A percentile compares a stretch with the other conserved stretches of the same genome.
phyloP scores from a whole-genome alignment of 495 filamentous ascomycete genomes.

The Hyaloscypha variabilis region DNA sequence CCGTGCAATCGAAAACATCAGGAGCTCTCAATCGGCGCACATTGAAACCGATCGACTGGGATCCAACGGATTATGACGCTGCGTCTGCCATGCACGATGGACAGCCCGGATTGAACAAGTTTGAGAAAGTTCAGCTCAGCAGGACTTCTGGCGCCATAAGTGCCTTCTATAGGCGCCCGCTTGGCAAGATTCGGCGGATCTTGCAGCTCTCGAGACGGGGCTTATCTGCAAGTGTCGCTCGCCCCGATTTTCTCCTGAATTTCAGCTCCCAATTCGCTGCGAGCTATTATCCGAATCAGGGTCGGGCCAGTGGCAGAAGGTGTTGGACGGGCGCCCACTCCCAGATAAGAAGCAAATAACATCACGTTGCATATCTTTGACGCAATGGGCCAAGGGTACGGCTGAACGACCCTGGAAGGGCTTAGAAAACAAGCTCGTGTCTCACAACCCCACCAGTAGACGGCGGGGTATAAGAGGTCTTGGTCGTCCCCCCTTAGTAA shows the following conservation, averaged over 20 bases:
- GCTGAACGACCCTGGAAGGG: background rate
- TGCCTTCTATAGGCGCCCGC: background rate
- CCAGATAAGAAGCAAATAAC: conserved; percentile 9
- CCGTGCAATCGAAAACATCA: background rate
- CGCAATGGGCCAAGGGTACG: conserved; percentile 2
- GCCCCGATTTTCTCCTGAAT: background rate
- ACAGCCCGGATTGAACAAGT: background rate
- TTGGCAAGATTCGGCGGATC: background rate
- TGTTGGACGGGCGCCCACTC: background rate
- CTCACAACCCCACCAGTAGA: background rate
- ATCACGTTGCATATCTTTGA: conserved; percentile 9
- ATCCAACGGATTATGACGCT: background rate
- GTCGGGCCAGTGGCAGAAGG: conserved; percentile 2
- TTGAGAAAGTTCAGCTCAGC: background rate
- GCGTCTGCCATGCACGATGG: background rate
- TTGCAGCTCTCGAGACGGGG: background rate
- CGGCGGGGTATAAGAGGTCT: conserved; percentile 17
- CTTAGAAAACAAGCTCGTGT: background rate
- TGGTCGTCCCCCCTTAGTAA: conserved; percentile 13
- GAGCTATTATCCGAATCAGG: background rate
- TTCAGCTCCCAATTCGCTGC: background rate
- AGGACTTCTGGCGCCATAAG: background rate
- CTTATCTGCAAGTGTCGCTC: background rate
- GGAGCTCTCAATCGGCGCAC: background rate
- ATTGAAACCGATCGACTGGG: background rate